Percentiles rank a stretch among this genome's conserved stretches.
Conservation (phyloP, 1,284 basidiomycete genomes). For the Marasmius sp. region DNA sequence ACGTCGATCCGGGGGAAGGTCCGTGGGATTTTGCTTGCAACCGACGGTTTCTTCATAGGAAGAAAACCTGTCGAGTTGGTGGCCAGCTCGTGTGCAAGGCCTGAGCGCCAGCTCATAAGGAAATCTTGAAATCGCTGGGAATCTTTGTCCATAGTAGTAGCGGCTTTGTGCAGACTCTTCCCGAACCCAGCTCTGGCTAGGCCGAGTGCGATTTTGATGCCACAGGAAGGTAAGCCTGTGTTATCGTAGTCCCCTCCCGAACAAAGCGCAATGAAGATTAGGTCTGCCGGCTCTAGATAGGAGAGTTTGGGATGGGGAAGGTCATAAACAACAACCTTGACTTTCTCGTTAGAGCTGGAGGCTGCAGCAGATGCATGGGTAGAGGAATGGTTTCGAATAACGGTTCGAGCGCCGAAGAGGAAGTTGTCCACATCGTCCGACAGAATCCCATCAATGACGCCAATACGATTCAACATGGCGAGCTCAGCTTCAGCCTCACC, state of each 20-base stretch:
- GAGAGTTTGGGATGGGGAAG: conserved; percentile 9
- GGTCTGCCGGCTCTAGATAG: conserved; percentile 7
- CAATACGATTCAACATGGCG: conserved; percentile 80
- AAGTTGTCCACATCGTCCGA: conserved; percentile 95
- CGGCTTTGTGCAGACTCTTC: conserved; percentile 63
- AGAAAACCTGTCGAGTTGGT: conserved; percentile 68
- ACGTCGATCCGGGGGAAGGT: conserved; percentile 69
- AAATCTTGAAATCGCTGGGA: conserved; percentile 50
- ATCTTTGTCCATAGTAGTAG: conserved; percentile 42
- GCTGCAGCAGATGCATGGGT: conserved; percentile 10
- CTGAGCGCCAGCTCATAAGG: conserved; percentile 62
- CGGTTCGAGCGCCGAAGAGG: conserved; percentile 81
- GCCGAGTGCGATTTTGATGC: conserved; percentile 61
- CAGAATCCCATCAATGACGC: conserved; percentile 85
- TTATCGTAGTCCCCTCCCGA: conserved; percentile 88
- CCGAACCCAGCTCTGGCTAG: conserved; percentile 74
- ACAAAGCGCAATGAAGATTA: conserved; percentile 39
- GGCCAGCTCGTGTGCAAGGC: conserved; percentile 66
- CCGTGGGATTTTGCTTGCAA: conserved; percentile 61
- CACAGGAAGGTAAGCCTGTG: conserved; percentile 64
- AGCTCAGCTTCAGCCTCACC: conserved; percentile 98
- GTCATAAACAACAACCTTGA: conserved; percentile 17
- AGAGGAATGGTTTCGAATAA: conserved; percentile 64
- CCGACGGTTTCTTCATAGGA: conserved; percentile 55
- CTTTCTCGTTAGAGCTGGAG: conserved; percentile 41